phyloP scores from a whole-genome alignment of 2,329 filamentous ascomycete species.

The Saccharata proteae region DNA sequence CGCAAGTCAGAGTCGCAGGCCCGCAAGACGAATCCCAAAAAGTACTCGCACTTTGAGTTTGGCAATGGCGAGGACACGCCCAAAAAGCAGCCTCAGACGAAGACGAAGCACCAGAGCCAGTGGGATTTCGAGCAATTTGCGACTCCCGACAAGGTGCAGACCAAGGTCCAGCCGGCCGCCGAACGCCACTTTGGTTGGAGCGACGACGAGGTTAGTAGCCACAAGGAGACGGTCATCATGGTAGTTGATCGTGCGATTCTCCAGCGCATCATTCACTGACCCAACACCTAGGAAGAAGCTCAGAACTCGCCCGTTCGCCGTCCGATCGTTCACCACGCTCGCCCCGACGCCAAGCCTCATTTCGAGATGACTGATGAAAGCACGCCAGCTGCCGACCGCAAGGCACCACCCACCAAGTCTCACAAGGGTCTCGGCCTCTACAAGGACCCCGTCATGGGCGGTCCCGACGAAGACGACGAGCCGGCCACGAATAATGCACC shows the following conservation, averaged over 20 bases:
- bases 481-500: conserved; percentile 25
- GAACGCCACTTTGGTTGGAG: conserved; percentile 67
- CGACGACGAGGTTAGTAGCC: conserved; percentile 47
- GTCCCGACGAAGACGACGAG: conserved; percentile 36
- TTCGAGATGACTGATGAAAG: conserved; percentile 75
- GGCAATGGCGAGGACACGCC: conserved; percentile 45
- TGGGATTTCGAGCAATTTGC: conserved; percentile 85
- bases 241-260: conserved; percentile 36
- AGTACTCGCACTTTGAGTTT: conserved; percentile 80
- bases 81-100: conserved; percentile 17
- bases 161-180: conserved; percentile 54
- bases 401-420: too few species aligned
- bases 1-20: conserved; percentile 29
- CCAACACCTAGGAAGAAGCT: conserved; percentile 1
- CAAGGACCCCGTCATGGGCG: conserved; percentile 57
- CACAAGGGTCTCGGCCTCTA: conserved; percentile 64
- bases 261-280: too few species aligned
- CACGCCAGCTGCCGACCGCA: conserved; percentile 41
- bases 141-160: conserved; percentile 64
- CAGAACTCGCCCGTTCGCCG: conserved; percentile 47
- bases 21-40: conserved; percentile 59
- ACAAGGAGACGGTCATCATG: too few species aligned
- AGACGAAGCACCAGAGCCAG: conserved; percentile 52
- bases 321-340: conserved; percentile 51
- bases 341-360: conserved; percentile 69